A percentile compares a stretch with the other conserved stretches of the same genome.
Evolutionary conservation across 352 stramenopile genomes (phyloP).

Genomic region (Phytopythium oedochilum): DNA sequence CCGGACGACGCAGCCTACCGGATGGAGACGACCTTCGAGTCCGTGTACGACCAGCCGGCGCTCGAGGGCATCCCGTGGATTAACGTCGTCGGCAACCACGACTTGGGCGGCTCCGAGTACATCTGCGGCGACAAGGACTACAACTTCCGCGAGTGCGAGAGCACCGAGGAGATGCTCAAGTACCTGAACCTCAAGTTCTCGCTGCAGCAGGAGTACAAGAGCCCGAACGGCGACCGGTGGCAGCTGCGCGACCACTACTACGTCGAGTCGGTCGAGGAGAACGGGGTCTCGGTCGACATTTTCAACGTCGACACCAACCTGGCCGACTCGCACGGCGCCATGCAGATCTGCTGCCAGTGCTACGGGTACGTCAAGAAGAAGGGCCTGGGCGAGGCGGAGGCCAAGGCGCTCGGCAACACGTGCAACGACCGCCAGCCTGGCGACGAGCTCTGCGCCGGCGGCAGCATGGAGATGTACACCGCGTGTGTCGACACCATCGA

Average conservation of each 20-base stretch:
- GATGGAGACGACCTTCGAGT: constrained; percentile 84
- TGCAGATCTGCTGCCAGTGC: constrained; percentile 87
- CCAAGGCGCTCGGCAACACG: constrained; percentile 52
- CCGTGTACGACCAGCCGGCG: constrained; percentile 77
- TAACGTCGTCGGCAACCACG: constrained; percentile 85
- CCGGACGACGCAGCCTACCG: constrained; percentile 71
- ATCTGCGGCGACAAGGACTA: constrained; percentile 87
- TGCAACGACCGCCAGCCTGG: constrained; percentile 67
- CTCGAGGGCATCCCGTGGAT: constrained; percentile 80
- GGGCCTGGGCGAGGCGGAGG: constrained; percentile 30
- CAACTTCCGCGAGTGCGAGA: constrained; percentile 77
- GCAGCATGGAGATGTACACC: constrained; percentile 65
- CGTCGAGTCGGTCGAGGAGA: constrained; percentile 68
- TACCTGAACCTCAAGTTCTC: constrained; percentile 85
- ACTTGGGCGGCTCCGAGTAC: constrained; percentile 81
- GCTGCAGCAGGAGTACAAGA: constrained; percentile 80
- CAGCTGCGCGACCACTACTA: constrained; percentile 85
- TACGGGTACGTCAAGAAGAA: constrained; percentile 82
- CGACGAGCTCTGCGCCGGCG: constrained; percentile 68
- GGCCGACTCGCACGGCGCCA: constrained; percentile 77
- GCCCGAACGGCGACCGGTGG: constrained; percentile 70
- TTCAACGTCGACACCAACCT: constrained; percentile 89
- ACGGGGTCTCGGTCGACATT: constrained; percentile 83
- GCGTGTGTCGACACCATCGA: constrained; percentile 72
- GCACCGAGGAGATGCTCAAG: constrained; percentile 61